A percentile compares a stretch with the other conserved stretches of the same genome.
phyloP scores from a whole-genome alignment of 2,329 filamentous ascomycete genomes.

The Pseudocercospora fijiensis region DNA sequence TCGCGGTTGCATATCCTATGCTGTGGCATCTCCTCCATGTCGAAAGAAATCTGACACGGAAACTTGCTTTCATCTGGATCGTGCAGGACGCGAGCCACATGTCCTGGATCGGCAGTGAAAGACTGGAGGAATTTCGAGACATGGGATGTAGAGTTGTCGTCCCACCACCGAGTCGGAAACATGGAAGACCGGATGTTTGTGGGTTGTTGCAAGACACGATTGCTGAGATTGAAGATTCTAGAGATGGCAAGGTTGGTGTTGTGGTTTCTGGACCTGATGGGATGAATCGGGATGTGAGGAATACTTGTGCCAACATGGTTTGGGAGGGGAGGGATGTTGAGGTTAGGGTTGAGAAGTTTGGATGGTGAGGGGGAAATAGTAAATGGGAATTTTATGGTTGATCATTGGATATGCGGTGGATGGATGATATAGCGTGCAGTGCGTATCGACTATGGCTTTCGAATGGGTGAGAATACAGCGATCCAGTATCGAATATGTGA shows the following conservation, averaged over 20 bases:
- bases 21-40: conserved; percentile 48
- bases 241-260: conserved; percentile 46
- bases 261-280: conserved; percentile 64
- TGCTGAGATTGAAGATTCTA: conserved; percentile 31
- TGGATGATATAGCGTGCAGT: background rate
- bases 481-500: no score
- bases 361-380: no score
- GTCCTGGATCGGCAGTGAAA: conserved; percentile 54
- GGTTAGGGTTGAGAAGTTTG: conserved; percentile 66
- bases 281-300: conserved; percentile 61
- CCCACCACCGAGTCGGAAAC: conserved; percentile 55
- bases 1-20: conserved; percentile 63
- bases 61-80: conserved; percentile 56
- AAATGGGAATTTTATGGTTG: background rate
- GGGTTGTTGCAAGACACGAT: conserved; percentile 46
- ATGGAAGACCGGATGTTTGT: conserved; percentile 55
- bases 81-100: conserved; percentile 55
- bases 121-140: conserved; percentile 51
- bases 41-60: background rate
- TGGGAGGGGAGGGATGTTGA: conserved; percentile 51
- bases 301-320: conserved; percentile 55
- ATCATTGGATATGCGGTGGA: background rate
- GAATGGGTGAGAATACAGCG: no score
- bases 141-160: conserved; percentile 55
- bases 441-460: no score